Percentiles rank a stretch among this genome's conserved stretches.
Evolutionary conservation across 2,329 filamentous ascomycete genomes (phyloP).

Genomic region (Colletotrichum shisoi): DNA sequence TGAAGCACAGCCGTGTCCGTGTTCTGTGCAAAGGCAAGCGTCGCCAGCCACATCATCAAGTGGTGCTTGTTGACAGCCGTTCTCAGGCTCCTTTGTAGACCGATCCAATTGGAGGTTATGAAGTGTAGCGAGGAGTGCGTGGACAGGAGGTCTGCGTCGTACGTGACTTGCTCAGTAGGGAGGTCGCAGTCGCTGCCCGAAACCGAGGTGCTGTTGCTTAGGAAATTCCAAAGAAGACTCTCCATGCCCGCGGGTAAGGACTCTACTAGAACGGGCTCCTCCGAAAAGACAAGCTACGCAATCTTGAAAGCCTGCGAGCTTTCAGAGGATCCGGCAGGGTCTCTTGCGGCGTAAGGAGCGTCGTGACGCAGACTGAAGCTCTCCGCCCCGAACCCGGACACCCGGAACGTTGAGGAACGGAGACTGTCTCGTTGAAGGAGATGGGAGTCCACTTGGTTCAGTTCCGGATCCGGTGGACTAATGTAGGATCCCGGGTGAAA

Average conservation of each 20-base stretch:
- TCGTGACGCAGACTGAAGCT: constrained; percentile 30
- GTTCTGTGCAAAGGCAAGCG: constrained; percentile 37
- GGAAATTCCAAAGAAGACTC: background rate
- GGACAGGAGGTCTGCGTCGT: background rate
- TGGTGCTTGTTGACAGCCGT: constrained; percentile 7
- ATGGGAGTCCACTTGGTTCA: background rate
- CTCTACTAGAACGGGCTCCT: background rate
- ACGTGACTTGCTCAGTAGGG: background rate
- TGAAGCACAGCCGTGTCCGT: constrained; percentile 35
- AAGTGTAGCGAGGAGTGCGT: background rate
- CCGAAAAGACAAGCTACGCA: background rate
- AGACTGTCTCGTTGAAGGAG: constrained; percentile 42
- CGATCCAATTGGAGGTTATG: constrained; percentile 1
- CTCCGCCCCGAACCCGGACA: constrained; percentile 45
- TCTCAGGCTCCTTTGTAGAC: background rate
- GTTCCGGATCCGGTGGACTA: background rate
- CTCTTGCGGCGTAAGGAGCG: constrained; percentile 27
- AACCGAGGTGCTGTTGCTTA: background rate
- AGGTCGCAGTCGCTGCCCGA: background rate
- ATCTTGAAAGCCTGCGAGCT: background rate
- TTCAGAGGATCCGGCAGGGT: background rate
- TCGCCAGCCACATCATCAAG: constrained; percentile 41
- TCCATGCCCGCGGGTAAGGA: background rate
- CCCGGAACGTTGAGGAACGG: constrained; percentile 53
- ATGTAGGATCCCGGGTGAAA: background rate